Base-by-base conservation (phyloP, 805 yeast genomes). In the Saccharomycopsis malanga region DNA sequence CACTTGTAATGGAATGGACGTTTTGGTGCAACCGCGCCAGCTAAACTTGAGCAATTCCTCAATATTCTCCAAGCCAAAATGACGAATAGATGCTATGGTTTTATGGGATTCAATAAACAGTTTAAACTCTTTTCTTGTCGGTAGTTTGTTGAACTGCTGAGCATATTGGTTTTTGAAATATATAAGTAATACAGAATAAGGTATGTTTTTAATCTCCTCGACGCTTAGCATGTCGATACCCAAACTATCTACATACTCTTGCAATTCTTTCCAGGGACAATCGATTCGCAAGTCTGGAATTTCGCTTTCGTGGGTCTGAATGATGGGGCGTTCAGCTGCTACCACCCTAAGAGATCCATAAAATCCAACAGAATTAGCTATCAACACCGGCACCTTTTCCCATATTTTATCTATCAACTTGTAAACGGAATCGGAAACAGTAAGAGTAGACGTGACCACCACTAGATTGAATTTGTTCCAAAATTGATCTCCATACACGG, bases 221-320 rank as follows among this genome's bases (percentile, higher is more conserved):
- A 35, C 27, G 4, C 39, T 6, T 27, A 51, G 15, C n/a, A 14
- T 35, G 17, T 48, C 49, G 12, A 51, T 35, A 4, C 39, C 30
- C 23, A 52, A 24, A 5, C 14, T 5, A n/a, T 70, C 3, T 2
- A 46, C 49, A 24, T 45, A 45, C 2, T 39, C 27, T 4, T n/a
- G 17, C 5, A 46, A 27, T 23, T 46, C 53, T 7, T 27, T 18
- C 51, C 50, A 49, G 2, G 65, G 65, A 35, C 70, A 74, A 40
- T 69, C 72, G 34, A 81, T 49, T 0, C 52, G 25, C 10, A 83
- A 53, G 46, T 80, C 77, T 39, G 79, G 66, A 0, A 74, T 61
- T 42, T 77, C 74, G 14, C 74, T 69, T 54, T 81, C 78, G 60
- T 87, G 95, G 0, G 95, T 77, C 50, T 89, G 89, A 14, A 87